These are phyloP conservation scores for Pythium myriotylum DNA, from an alignment of 352 stramenopile genomes.

Conservation along the genomic window DNA sequence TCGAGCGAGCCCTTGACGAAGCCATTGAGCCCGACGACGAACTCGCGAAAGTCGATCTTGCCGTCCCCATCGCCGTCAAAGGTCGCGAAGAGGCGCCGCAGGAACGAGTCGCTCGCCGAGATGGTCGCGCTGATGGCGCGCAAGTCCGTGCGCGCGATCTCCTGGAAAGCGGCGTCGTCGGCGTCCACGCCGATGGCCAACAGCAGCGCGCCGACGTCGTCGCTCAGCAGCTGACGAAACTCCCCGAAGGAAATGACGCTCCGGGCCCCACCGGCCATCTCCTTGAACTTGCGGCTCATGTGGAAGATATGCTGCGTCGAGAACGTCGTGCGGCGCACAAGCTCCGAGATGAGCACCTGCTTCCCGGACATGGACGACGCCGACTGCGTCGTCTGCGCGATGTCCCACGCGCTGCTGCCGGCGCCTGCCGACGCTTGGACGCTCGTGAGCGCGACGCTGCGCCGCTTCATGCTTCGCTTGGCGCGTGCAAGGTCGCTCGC, in stretches of 20 bases:
- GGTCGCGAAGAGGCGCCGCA: conserved; percentile 42
- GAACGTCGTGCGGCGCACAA: conserved; percentile 42
- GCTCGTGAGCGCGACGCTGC: conserved; percentile 41
- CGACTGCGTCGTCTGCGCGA: not conserved
- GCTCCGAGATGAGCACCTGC: conserved; percentile 51
- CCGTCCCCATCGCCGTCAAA: conserved; percentile 50
- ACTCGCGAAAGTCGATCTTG: conserved; percentile 55
- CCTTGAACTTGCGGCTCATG: conserved; percentile 55
- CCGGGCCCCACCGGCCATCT: conserved; percentile 37
- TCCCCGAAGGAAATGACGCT: conserved; percentile 45
- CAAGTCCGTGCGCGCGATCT: conserved; percentile 27
- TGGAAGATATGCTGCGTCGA: conserved; percentile 50
- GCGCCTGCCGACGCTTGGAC: conserved; percentile 21
- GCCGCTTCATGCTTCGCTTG: conserved; percentile 32
- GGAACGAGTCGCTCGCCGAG: conserved; percentile 44
- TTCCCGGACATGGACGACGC: conserved; percentile 25
- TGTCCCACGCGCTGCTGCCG: not conserved
- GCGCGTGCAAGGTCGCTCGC: conserved; percentile 29
- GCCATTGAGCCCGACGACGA: conserved; percentile 47
- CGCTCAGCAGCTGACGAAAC: conserved; percentile 46
- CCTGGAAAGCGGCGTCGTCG: not conserved
- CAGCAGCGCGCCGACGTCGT: conserved; percentile 34
- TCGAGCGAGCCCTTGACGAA: conserved; percentile 44
- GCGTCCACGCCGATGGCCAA: conserved; percentile 22
- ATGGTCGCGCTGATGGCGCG: conserved; percentile 44